Evolutionary conservation across 257 asterid species (phyloP), one percentile per base, ranked within the genome.

Genomic region (Nemophila menziesii): DNA sequence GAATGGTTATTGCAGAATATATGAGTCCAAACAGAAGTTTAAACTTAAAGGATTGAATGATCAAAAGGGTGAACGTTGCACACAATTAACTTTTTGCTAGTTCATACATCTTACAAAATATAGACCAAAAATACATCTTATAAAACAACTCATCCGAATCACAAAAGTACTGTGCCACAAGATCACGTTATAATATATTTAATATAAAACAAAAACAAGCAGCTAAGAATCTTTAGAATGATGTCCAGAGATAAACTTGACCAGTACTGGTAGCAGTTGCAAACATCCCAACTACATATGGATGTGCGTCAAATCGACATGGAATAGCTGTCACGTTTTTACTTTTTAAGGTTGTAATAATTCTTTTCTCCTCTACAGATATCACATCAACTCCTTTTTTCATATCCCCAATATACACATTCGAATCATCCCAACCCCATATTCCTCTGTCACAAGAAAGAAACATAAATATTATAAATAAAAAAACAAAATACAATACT

Each of bases 351-450:
- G 95, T 84, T 6, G 70, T 52, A 22, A 64, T 71, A 24, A 56
- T 49, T 11, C 38, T 67, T 54, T 59, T 54, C 14, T 22, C 54
- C 1, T 55, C 48, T 33, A 72, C 68, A 14, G 82, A 75, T 52
- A 87, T 69, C 16, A 75, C 55, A 64, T 80, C 94, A 12, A 78
- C 74, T 54, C 80, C 86, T 63, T 82, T 84, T 50, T 62, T 69
- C 86, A 74, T 65, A 54, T 84, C 80, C 37, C 98, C 98, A 4
- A 76, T 72, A 71, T 60, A 80, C 54, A 89, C 61, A 20, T 69
- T 69, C 8, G 95, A 78, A 65, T 89, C 95, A 50, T 89, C 98
- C 98, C 95, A 89, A 52, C 97, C 93, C 97, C 97, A 87, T 57
- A 66, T 44, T 50, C 82, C 95, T 63, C 95, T 87, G 83, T 56